Base-by-base conservation (phyloP, 2,329 filamentous ascomycete genomes). In the Neophaeococcomyces aloes region DNA sequence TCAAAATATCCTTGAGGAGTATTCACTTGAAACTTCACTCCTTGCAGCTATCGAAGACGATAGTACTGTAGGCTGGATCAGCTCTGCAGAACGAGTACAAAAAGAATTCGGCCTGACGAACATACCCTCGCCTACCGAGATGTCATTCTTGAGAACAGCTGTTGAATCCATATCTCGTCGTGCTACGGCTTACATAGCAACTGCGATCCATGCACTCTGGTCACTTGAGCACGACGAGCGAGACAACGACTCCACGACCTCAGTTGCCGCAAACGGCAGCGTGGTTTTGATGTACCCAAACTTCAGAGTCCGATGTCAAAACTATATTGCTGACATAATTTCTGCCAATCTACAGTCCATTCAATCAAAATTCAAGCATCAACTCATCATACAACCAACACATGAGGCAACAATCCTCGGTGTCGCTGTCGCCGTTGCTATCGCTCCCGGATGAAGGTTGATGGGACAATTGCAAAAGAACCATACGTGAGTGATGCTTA, bases 141-240 rank as follows among this genome's bases (percentile, higher is more conserved):
- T 78, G 19, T 56, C 61, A 7, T 79, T 79, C 56, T 57, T 81
- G 42, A 68, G 71, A 25, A 65, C 68, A 4, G 57, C 76, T 29
- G 68, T 68, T 21, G 64, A 69, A 36, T 63, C 70, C 2, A 73
- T 81, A 25, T 75, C 76, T 1, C 69, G 65, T 40, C 72, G 78
- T 44, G 76, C 78, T 5, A 72, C 76, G 2, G 75, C 71, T 1
- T 79, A 78, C 52, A 66, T 81, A n/a, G 75, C 78, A 1, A 73
- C 74, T 1, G 75, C 74, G 2, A 73, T 81, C 21, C 76, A 81
- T 56, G 75, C 76, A 23, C 65, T 81, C 29, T 80, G 76, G 72
- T 64, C 62, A 10, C 59, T 80, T 11, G 68, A 72, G 44, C 72
- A 69, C 30, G 63, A 67, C 13, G 63, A 64, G 7, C 74, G 78